Percentiles rank a stretch among this genome's conserved stretches.
Conservation (phyloP, 2,329 filamentous ascomycete genomes). For the Phaeosphaeria sp. region DNA sequence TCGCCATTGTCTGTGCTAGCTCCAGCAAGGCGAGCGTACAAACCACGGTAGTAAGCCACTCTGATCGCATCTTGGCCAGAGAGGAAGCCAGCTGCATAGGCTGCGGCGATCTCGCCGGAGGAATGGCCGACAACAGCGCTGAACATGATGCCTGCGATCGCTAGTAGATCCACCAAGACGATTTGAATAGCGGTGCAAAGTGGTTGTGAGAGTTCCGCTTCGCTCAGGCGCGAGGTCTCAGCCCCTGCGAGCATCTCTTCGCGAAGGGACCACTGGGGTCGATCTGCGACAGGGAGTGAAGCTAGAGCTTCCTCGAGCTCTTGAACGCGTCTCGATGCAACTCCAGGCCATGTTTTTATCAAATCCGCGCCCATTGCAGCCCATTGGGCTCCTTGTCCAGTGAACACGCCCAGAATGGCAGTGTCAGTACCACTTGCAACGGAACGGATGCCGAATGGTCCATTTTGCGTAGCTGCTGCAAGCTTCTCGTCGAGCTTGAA, state of each 20-base stretch:
- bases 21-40: constrained; percentile 6
- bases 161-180: constrained; percentile 39
- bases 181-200: constrained; percentile 49
- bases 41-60: constrained; percentile 31
- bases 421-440: no score
- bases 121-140: constrained; percentile 51
- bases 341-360: constrained; percentile 5
- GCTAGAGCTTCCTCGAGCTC: not conserved
- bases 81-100: constrained; percentile 41
- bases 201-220: constrained; percentile 37
- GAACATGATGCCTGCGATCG: constrained; percentile 33
- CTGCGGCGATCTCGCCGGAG: constrained; percentile 51
- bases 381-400: constrained; percentile 56
- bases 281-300: not conserved
- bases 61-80: constrained; percentile 23
- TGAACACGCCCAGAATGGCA: constrained; percentile 26
- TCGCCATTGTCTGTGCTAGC: no score
- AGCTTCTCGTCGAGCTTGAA: no score
- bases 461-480: no score
- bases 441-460: no score
- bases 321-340: not conserved
- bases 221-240: constrained; percentile 4
- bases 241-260: not conserved
- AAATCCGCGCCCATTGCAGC: constrained; percentile 42
- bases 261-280: not conserved